These are phyloP conservation scores for Plenodomus tracheiphilus DNA, from an alignment of 2,329 filamentous ascomycete genomes.

Conservation along the genomic window DNA sequence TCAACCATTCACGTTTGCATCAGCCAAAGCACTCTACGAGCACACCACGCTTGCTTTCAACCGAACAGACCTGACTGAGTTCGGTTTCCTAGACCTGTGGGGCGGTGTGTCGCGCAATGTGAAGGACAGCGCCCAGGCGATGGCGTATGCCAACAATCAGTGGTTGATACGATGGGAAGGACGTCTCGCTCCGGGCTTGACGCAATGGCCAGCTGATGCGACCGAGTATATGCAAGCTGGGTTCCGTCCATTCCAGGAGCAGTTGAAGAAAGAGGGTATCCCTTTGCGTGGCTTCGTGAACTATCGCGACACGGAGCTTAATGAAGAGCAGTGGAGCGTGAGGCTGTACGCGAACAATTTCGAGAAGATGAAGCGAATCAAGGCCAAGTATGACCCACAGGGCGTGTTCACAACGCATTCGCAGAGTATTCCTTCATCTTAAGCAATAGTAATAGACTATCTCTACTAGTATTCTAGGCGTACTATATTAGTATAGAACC, in stretches of 20 bases:
- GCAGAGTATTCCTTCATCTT: not conserved
- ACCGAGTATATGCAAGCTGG: conserved; percentile 20
- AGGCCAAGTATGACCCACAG: conserved; percentile 13
- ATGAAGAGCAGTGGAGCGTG: conserved; percentile 17
- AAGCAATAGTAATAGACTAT: not conserved
- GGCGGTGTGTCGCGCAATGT: conserved; percentile 18
- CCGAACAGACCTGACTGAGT: conserved; percentile 17
- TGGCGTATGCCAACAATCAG: conserved; percentile 21
- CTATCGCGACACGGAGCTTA: conserved; percentile 21
- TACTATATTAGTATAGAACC: no score
- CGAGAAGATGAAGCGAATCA: conserved; percentile 18
- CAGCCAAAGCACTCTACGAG: conserved; percentile 13
- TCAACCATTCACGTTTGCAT: conserved; percentile 12
- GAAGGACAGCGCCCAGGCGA: conserved; percentile 16
- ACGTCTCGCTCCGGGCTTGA: conserved; percentile 3
- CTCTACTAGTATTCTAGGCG: no score
- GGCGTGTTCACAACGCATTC: conserved; percentile 19
- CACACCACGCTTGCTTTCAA: conserved; percentile 13
- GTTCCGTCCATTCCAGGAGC: conserved; percentile 18
- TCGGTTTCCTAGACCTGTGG: conserved; percentile 24
- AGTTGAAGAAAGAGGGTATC: conserved; percentile 11
- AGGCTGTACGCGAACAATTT: conserved; percentile 22
- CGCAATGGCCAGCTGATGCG: conserved; percentile 20
- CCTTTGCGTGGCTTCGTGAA: conserved; percentile 22
- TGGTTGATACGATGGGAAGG: conserved; percentile 29